Evolutionary conservation across 225 moss, liverwort and hornwort genomes (phyloP), one percentile per base, ranked within the genome.

Genomic region (Pseudisothecium myosuroides): DNA sequence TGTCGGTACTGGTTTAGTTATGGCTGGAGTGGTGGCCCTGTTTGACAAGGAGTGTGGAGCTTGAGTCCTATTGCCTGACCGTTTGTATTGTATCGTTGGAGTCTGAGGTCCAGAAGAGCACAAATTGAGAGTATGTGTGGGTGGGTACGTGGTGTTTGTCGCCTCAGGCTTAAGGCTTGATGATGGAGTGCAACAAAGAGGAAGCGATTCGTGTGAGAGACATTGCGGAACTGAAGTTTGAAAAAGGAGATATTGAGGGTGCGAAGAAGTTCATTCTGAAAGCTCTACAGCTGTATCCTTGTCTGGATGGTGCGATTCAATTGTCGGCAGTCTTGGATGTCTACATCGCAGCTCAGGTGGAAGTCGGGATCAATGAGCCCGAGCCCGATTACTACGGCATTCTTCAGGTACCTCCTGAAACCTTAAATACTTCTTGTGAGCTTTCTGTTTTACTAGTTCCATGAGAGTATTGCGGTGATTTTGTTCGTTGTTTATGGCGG

Each of bases 181-280:
- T 7, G 47, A 74, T 98, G 98, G 98, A 98, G 96, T 98, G 96
- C 86, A 97, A 97, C 89, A 92, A 95, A 88, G 98, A 97, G 71
- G 98, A 98, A 90, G 98, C 98, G 80, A 76, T 95, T 73, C 95
- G 96, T 89, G 96, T 95, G 49, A 92, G 86, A 83, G 95, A 89
- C 29, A 89, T 95, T 87, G 97, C 97, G n/a, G 96, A 94, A 82
- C 84, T 78, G 64, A 97, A 92, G 76, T 98, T 93, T 81, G 93
- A 85, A 89, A 58, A 93, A 92, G 87, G 97, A 55, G 93, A 98
- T 92, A 94, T 97, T 84, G 73, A 65, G 76, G 96, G 96, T 66
- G 96, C 98, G 66, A 96, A 94, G 90, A 97, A 95, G 90, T 95
- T 97, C 52, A 88, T 96, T 68, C 24, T 92, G 1, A 96, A 96